Base-by-base conservation (phyloP, 495 filamentous ascomycete genomes). In the Paragyromitra xinjiangensis region DNA sequence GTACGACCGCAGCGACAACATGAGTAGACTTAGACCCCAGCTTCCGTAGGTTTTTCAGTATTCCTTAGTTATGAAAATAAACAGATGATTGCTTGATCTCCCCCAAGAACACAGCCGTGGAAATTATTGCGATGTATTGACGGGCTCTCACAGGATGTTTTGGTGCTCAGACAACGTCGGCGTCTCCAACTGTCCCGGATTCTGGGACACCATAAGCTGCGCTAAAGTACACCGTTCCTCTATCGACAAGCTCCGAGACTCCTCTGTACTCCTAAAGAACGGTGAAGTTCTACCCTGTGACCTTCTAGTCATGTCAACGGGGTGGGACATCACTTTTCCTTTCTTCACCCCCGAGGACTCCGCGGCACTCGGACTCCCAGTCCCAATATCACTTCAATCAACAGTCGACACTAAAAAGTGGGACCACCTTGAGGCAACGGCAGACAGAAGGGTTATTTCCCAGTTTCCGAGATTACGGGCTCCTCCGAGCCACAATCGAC, bases 201-300 rank as follows among this genome's bases (percentile, higher is more conserved):
- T 71, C 64, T 61, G 66, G 66, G 89, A 89, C 16, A 85, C 87
- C 16, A 80, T 83, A 3, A 82, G 94, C 8, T 75, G 84, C 5
- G 87, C 89, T 0, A 92, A 92, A 61, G 86, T 87, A 5, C 83
- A 96, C n/a, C 87, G 93, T 73, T 91, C 88, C 79, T 87, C 87
- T 39, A 93, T 90, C 0, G 91, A 91, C 26, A 94, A 92, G 89
- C 88, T 89, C 78, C 59, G 85, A 85, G 69, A 79, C 0, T 88
- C 91, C 1, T 86, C 87, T 6, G 86, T 79, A 26, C 58, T 78
- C 53, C 44, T 79, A 26, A 29, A 64, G 65, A 79, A 78, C 48
- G 56, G 62, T 1, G 63, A 70, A 65, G 14, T 40, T 9, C 66
- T 79, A 16, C 74, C 59, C 12, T 78, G 74, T 16, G 74, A 79